Evolutionary conservation across 2,329 filamentous ascomycete species (phyloP).

Genomic region (Talaromyces sp.): DNA sequence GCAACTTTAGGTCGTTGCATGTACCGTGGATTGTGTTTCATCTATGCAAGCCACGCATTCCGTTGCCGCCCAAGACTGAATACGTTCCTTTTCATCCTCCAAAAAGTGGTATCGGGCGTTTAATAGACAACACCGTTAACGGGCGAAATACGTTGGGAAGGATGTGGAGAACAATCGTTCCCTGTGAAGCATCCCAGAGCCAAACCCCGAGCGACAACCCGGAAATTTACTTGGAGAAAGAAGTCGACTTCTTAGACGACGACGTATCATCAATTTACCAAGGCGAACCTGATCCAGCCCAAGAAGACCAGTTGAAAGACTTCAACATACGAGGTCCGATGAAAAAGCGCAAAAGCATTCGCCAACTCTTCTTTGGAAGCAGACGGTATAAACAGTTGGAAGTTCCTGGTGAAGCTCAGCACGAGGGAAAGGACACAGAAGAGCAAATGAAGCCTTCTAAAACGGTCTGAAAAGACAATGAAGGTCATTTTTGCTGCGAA

Average conservation of each 20-base stretch:
- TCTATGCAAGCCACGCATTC: constrained; percentile 11
- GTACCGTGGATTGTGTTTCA: constrained; percentile 17
- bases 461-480: not conserved
- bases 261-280: not conserved
- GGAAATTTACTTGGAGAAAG: not conserved
- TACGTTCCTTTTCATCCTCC: not conserved
- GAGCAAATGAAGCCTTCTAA: not conserved
- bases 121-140: not conserved
- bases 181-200: not conserved
- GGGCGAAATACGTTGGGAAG: not conserved
- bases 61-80: constrained; percentile 1
- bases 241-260: not conserved
- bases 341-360: not conserved
- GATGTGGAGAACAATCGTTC: not conserved
- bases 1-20: constrained; percentile 6
- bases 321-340: not conserved
- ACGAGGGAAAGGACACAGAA: not conserved
- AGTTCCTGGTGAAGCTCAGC: not conserved
- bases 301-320: not conserved
- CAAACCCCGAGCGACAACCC: not conserved
- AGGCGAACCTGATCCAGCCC: not conserved
- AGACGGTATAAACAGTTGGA: not conserved
- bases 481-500: not conserved
- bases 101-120: not conserved
- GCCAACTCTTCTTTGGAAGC: not conserved